A percentile compares a stretch with the other conserved stretches of the same genome.
These are phyloP conservation scores for Fusarium subglutinans DNA, from an alignment of 2,329 filamentous ascomycete genomes.

Conservation along the genomic window DNA sequence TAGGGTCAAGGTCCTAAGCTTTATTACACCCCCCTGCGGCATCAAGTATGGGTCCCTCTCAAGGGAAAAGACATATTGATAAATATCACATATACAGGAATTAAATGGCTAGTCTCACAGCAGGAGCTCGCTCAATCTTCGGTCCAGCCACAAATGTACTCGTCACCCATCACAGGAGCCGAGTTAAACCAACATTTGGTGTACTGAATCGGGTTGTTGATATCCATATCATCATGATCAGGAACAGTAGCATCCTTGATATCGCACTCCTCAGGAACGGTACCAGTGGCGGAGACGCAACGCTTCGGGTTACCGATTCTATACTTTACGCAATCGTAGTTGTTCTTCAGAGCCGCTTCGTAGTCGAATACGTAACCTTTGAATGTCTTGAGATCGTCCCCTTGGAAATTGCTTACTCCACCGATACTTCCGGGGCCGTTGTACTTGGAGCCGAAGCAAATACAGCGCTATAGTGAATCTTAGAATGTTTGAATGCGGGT, in stretches of 20 bases:
- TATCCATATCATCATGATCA: background rate
- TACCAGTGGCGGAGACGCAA: background rate
- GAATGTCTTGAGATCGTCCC: background rate
- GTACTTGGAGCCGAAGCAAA: background rate
- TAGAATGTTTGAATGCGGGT: rapidly evolving
- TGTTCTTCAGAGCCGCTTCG: background rate
- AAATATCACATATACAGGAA: background rate
- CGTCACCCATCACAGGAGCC: background rate
- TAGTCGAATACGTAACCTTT: background rate
- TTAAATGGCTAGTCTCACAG: rapidly evolving
- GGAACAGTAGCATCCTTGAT: background rate
- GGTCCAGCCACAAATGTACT: background rate
- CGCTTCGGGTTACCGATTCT: background rate
- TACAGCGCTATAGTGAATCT: background rate
- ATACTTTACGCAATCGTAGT: background rate
- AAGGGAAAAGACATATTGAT: too few relatives aligned
- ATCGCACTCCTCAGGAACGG: background rate
- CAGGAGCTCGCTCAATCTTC: rapidly evolving
- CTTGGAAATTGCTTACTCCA: background rate
- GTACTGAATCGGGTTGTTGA: background rate
- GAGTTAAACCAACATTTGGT: background rate
- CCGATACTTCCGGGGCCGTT: background rate
- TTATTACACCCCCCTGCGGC: rapidly evolving
- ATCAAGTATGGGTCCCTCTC: rapidly evolving
- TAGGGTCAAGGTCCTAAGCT: rapidly evolving